Evolutionary conservation across 1,139 yeast genomes (phyloP).

Genomic region (Pichia sp.): DNA sequence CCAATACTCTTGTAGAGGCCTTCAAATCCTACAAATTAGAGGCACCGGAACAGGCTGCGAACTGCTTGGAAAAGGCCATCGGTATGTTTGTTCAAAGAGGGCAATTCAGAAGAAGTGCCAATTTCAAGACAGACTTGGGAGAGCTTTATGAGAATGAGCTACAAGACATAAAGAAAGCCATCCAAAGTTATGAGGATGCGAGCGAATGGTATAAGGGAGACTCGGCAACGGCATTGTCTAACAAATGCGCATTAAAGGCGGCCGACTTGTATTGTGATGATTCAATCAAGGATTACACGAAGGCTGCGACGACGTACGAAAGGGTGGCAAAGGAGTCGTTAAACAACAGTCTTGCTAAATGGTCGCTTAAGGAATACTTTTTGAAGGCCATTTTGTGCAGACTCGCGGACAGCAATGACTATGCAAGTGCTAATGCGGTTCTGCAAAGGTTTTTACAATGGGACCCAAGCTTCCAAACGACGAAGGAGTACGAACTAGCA

Average conservation of each 20-base stretch:
- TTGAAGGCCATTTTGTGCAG: slow-evolving; percentile 78
- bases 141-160: slow-evolving; percentile 75
- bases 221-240: slow-evolving; percentile 87
- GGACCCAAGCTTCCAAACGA: slow-evolving; percentile 73
- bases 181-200: slow-evolving; percentile 80
- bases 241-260: slow-evolving; percentile 81
- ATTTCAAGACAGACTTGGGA: slow-evolving; percentile 86
- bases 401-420: slow-evolving; percentile 76
- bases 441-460: slow-evolving; percentile 59
- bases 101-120: slow-evolving; percentile 94
- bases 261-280: slow-evolving; percentile 84
- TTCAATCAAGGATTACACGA: slow-evolving; percentile 53
- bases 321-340: slow-evolving; percentile 70
- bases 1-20: slow-evolving; percentile 86
- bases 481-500: slow-evolving; percentile 71
- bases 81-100: slow-evolving; percentile 84
- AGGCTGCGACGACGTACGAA: slow-evolving; percentile 75
- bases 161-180: slow-evolving; percentile 63
- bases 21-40: slow-evolving; percentile 78
- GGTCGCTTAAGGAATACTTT: slow-evolving; percentile 92
- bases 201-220: slow-evolving; percentile 96
- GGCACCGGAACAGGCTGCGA: slow-evolving; percentile 73
- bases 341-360: slow-evolving; percentile 72
- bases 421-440: slow-evolving; percentile 78
- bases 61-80: slow-evolving; percentile 71